Conservation (phyloP, 805 yeast species). For the Sugiyamaella smithiae region DNA sequence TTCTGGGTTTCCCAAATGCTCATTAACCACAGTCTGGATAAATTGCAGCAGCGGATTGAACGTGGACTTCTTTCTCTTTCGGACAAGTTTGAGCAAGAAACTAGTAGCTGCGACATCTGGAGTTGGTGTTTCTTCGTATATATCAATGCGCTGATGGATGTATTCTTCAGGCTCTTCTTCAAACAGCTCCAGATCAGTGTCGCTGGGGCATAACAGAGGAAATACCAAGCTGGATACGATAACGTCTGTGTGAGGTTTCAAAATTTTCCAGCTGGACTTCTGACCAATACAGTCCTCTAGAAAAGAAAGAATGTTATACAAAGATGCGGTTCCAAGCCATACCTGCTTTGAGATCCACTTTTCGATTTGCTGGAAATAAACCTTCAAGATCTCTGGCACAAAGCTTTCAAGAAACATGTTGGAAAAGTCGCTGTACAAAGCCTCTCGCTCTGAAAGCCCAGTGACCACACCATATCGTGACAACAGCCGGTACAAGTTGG, state of each 20-base stretch:
- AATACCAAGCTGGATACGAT: slow-evolving; percentile 69
- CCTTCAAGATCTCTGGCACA: slow-evolving; percentile 68
- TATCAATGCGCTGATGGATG: slow-evolving; percentile 67
- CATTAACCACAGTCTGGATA: slow-evolving; percentile 47
- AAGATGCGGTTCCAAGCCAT: slow-evolving; percentile 68
- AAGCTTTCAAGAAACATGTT: slow-evolving; percentile 52
- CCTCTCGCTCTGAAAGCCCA: slow-evolving; percentile 35
- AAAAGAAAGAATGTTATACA: slow-evolving; percentile 65
- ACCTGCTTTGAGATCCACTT: slow-evolving; percentile 62
- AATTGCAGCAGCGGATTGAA: slow-evolving; percentile 46
- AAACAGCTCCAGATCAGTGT: slow-evolving; percentile 65
- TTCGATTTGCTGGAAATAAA: slow-evolving; percentile 64
- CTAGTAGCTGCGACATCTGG: slow-evolving; percentile 81
- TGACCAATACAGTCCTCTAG: slow-evolving; percentile 58
- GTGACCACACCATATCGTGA: slow-evolving; percentile 54
- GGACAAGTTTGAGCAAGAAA: slow-evolving; percentile 67
- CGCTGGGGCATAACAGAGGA: slow-evolving; percentile 71
- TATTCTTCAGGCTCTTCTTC: slow-evolving; percentile 89
- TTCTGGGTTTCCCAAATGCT: slow-evolving; percentile 35
- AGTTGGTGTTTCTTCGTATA: slow-evolving; percentile 55
- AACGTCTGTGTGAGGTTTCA: slow-evolving; percentile 63
- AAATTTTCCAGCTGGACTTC: slow-evolving; percentile 60
- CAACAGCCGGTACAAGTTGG: slow-evolving; percentile 69
- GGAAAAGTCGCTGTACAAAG: slow-evolving; percentile 57
- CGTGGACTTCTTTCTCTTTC: slow-evolving; percentile 49